A percentile compares a stretch with the other conserved stretches of the same genome.
Evolutionary conservation across 2,329 filamentous ascomycete species (phyloP).

Genomic region (Pseudohalonectria lignicola): DNA sequence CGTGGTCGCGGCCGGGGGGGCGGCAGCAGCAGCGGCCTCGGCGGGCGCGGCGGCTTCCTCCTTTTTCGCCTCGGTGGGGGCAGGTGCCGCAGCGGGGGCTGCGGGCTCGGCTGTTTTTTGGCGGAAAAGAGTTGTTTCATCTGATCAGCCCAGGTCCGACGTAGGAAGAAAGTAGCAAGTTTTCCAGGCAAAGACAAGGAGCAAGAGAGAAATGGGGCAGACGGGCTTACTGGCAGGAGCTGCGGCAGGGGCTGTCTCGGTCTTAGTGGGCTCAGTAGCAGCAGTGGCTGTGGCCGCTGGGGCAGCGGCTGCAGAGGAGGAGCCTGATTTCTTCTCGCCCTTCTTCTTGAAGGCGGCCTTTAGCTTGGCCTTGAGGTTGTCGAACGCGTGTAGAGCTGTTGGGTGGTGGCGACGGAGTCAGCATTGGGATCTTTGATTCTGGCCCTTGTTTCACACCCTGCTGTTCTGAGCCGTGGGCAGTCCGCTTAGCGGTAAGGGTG

Average conservation of each 20-base stretch:
- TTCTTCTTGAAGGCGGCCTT: slow-evolving; percentile 5
- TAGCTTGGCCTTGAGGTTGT: slow-evolving; percentile 5
- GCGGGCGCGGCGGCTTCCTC: background rate
- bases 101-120: background rate
- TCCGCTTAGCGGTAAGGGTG: no score
- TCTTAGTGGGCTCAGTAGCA: background rate
- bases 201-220: background rate
- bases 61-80: background rate
- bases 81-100: background rate
- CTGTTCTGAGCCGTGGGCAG: no score
- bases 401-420: background rate
- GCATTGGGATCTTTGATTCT: background rate
- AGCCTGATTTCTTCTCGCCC: background rate
- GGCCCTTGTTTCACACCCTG: no score
- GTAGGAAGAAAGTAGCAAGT: background rate
- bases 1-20: background rate
- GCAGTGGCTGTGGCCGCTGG: background rate
- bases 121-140: background rate
- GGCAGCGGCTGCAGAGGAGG: background rate
- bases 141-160: no score
- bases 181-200: background rate
- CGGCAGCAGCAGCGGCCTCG: background rate
- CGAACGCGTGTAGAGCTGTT: slow-evolving; percentile 2
- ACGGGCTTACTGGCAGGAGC: background rate
- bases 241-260: slow-evolving; percentile 1